A percentile compares a stretch with the other conserved stretches of the same genome.
Conservation (phyloP, 169 alveolate genomes). For the Toxoplasma gondii region DNA sequence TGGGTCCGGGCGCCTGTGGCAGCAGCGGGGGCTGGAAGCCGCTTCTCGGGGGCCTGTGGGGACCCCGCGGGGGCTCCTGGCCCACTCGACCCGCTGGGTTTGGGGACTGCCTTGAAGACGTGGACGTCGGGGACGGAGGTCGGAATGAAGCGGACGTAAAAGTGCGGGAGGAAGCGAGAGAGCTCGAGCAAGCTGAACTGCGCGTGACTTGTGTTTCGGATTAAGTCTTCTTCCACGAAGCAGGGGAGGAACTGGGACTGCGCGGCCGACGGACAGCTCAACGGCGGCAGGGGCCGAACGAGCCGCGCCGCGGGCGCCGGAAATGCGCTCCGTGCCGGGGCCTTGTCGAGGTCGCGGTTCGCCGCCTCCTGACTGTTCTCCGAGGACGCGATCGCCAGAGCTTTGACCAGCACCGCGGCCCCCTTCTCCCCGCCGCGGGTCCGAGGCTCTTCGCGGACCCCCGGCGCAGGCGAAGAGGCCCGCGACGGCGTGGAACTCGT, state of each 20-base stretch:
- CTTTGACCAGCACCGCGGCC: no score
- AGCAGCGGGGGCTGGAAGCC: not conserved
- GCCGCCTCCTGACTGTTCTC: not conserved
- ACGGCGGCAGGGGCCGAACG: not conserved
- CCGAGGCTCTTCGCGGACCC: not conserved
- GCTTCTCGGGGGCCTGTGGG: not conserved
- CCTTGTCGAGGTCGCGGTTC: not conserved
- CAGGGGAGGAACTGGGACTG: not conserved
- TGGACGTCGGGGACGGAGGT: constrained; percentile 33
- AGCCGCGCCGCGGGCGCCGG: not conserved
- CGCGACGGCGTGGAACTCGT: constrained; percentile 14
- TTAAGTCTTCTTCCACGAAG: constrained; percentile 13
- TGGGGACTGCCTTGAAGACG: constrained; percentile 33
- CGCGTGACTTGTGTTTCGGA: not conserved
- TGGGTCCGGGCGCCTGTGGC: not conserved
- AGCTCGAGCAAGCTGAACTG: constrained; percentile 40
- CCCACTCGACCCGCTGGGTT: not conserved
- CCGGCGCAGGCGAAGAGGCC: constrained; percentile 1
- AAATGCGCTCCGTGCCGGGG: not conserved
- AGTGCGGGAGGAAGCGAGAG: constrained; percentile 31
- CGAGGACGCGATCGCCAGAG: no score
- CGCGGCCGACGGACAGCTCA: not conserved
- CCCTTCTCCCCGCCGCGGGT: not conserved
- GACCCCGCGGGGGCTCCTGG: not conserved
- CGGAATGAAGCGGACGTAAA: constrained; percentile 10